Percentiles rank a stretch among this genome's conserved stretches.
Conservation (phyloP, 768 basidiomycete species). For the Termitomyces sp. region DNA sequence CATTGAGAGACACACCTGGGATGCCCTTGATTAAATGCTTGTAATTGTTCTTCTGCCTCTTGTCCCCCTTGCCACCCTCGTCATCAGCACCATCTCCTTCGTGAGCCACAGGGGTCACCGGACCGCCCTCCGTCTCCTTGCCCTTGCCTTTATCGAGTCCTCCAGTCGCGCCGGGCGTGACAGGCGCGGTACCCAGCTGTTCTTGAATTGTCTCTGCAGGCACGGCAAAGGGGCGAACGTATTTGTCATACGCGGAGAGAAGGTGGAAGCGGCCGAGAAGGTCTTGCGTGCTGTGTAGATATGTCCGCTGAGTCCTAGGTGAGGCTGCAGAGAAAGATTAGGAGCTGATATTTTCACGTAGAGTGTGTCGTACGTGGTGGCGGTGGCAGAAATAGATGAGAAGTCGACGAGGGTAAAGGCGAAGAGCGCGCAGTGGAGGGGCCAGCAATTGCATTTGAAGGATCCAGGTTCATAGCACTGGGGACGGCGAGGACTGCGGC, state of each 20-base stretch:
- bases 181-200: slow-evolving; percentile 10
- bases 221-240: slow-evolving; percentile 53
- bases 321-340: slow-evolving; percentile 20
- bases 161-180: slow-evolving; percentile 15
- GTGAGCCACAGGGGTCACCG: slow-evolving; percentile 25
- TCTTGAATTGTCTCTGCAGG: slow-evolving; percentile 25
- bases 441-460: slow-evolving; percentile 56
- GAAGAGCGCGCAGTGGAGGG: slow-evolving; percentile 40
- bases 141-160: slow-evolving; percentile 45
- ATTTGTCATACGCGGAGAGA: slow-evolving; percentile 72
- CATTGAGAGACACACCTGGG: slow-evolving; percentile 45
- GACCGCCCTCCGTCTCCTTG: slow-evolving; percentile 32
- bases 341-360: neutral
- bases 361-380: slow-evolving; percentile 30
- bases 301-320: slow-evolving; percentile 34
- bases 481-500: slow-evolving; percentile 7
- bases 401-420: slow-evolving; percentile 21
- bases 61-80: slow-evolving; percentile 46
- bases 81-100: slow-evolving; percentile 50
- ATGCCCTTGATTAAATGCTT: slow-evolving; percentile 72
- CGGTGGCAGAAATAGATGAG: slow-evolving; percentile 29
- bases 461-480: slow-evolving; percentile 32
- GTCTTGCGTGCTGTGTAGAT: slow-evolving; percentile 73
- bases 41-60: slow-evolving; percentile 76
- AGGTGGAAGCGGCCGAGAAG: slow-evolving; percentile 69